Base-by-base conservation (phyloP, 441 rosid species). In the Codiaeum variegatum region DNA sequence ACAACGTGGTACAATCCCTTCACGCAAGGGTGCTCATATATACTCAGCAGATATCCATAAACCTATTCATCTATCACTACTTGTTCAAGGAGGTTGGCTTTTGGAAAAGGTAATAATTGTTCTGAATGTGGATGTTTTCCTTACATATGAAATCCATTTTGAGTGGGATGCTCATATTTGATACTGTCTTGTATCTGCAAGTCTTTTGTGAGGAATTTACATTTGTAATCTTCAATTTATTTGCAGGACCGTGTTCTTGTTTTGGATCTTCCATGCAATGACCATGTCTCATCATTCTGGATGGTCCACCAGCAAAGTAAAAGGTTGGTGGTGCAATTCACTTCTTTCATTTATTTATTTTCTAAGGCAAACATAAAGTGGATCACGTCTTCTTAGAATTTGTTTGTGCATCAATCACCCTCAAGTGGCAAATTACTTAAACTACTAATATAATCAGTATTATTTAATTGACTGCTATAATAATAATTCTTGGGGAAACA, bases 261-360 rank as follows among this genome's bases (percentile, higher is more conserved):
- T 73, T 82, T 92, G 80, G 98, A 96, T 90, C 85, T 90, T 74
- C 80, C 86, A 75, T 89, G 96, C 36, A 82, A 80, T 82, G 92
- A 78, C 61, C 90, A 83, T 63, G 82, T 86, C 55, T 88, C 98
- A 73, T 92, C 97, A 10, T 94, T 96, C 78, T 96, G 98, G 98
- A 92, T 96, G 86, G 72, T 91, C 83, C 92, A 96, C 86, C 95
- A 87, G 77, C 94, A 86, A 87, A 94, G 89, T 85, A 94, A 84
- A 89, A 94, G 99, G 99, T 96, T 52, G 64, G 86, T 69, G 56
- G 69, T 75, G 73, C 23, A 16, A 46, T 55, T 67, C 62, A 16
- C 36, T 38, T 69, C 23, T 8, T 19, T 62, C 10, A 40, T 40
- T 64, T 23, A 19, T 36, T 61, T 8, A 15, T 5, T 26, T 23